Base-by-base conservation (phyloP, 2,329 filamentous ascomycete species). In the Fusarium sp. region DNA sequence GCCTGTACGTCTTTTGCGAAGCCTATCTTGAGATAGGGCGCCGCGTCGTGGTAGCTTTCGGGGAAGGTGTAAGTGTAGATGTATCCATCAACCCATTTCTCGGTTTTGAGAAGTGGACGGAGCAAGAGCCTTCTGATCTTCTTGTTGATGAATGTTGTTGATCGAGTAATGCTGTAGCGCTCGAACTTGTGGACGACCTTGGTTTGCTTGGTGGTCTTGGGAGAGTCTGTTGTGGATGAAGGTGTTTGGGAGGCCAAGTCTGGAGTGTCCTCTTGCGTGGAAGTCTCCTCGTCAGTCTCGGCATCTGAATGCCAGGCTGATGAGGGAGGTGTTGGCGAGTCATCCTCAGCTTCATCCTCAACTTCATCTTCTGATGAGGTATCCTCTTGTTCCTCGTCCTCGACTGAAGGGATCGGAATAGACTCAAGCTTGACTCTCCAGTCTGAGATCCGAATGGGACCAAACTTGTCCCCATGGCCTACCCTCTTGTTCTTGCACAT, bases 1-100 rank as follows among this genome's bases (percentile, higher is more conserved):
- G 4, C 22, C 2, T 65, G 14, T 40, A 74, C 58, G 29, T 81
- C 13, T 2, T 58, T 35, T 4, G 80, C 69, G 71, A 64, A 73
- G 22, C 81, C 81, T n/a, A 82, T 82, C 62, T 82, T 82, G 69
- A 82, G 69, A 25, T 76, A 70, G 7, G 71, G 70, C 5, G 70
- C 33, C 5, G 56, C 63, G 18, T 66, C 62, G 22, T 59, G 65
- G 20, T 76, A 71, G 18, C 66, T 75, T 8, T 68, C 57, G 2
- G 78, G 72, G 22, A 78, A 78, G 2, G 66, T 75, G 38, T 78
- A 81, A 11, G 75, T 68, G 31, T 81, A 81, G 9, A 81, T 69
- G 22, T 36, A 64, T 4, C 80, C 80, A 20, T 54, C 2, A 22
- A 50, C 22, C 1, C 0, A 9, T 16, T 65, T 68, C 66, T 75